A percentile compares a stretch with the other conserved stretches of the same genome.
These are phyloP conservation scores for Helichrysum umbraculigerum DNA, from an alignment of 129 eudicot species.

Conservation along the genomic window DNA sequence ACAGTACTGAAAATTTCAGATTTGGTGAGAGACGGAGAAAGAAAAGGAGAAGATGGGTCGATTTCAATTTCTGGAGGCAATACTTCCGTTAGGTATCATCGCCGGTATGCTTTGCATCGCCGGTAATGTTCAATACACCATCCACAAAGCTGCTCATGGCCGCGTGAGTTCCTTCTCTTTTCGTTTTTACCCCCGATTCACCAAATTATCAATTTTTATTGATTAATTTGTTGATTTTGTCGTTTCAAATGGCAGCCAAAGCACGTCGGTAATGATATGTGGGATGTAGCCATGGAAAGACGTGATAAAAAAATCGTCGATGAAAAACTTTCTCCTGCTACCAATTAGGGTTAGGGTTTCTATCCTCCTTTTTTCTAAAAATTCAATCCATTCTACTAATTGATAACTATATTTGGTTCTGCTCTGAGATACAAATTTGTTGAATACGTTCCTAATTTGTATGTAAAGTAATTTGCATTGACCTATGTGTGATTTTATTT, in stretches of 20 bases:
- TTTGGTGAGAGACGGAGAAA: too few species aligned
- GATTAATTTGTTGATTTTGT: neutral
- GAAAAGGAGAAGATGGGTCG: constrained; percentile 35
- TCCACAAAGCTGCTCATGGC: constrained; percentile 97
- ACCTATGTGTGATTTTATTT: too few species aligned
- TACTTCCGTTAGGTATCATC: constrained; percentile 87
- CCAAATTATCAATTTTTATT: neutral
- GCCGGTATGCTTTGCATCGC: constrained; percentile 96
- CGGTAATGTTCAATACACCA: constrained; percentile 86
- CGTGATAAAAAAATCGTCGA: constrained; percentile 89
- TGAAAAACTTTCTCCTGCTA: constrained; percentile 43
- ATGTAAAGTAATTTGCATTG: too few species aligned
- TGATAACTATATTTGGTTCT: too few species aligned
- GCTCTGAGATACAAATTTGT: too few species aligned
- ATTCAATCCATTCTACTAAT: too few species aligned
- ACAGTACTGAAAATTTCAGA: too few species aligned
- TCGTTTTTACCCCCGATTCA: neutral
- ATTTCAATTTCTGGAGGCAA: constrained; percentile 76
- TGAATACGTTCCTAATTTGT: too few species aligned
- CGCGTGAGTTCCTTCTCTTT: constrained; percentile 43
- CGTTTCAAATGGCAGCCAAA: constrained; percentile 56
- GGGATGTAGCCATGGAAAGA: constrained; percentile 98
- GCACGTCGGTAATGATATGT: constrained; percentile 93
- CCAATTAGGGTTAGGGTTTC: constrained; percentile 17
- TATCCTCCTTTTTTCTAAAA: neutral